Percentiles rank a stretch among this genome's conserved stretches.
These are phyloP conservation scores for Venturia asperata DNA, from an alignment of 2,329 filamentous ascomycete species.

Conservation along the genomic window DNA sequence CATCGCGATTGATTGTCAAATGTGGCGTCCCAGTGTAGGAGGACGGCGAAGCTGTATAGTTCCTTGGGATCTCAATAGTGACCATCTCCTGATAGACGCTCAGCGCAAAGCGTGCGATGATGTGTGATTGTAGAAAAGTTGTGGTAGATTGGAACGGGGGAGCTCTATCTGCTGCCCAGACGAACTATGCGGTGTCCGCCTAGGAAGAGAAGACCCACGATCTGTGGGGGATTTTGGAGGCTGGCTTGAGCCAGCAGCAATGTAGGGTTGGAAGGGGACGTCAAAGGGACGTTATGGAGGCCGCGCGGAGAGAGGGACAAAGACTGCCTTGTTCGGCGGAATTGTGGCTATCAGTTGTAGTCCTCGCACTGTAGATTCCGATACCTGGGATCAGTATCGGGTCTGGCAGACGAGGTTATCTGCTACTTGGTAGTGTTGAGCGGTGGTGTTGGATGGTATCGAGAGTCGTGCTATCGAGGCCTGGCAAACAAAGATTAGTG, in stretches of 20 bases:
- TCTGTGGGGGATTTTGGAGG: constrained; percentile 53
- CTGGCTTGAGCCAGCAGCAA: constrained; percentile 86
- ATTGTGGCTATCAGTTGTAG: constrained; percentile 64
- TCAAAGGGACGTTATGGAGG: constrained; percentile 81
- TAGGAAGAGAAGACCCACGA: constrained; percentile 95
- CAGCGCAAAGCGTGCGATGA: not conserved
- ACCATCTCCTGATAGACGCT: constrained; percentile 60
- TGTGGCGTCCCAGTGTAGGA: constrained; percentile 72
- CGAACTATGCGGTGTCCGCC: constrained; percentile 88
- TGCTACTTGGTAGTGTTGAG: constrained; percentile 39
- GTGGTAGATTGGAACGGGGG: constrained; percentile 27
- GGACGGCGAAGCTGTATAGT: constrained; percentile 77
- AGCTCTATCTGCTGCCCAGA: constrained; percentile 98
- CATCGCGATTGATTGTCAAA: constrained; percentile 94
- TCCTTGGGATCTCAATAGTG: constrained; percentile 68
- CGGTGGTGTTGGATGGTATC: constrained; percentile 26
- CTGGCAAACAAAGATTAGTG: constrained; percentile 31
- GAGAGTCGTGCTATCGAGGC: constrained; percentile 59
- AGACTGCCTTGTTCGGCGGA: constrained; percentile 76
- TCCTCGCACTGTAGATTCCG: constrained; percentile 67
- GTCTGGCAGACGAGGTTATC: constrained; percentile 69
- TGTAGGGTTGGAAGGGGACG: constrained; percentile 38
- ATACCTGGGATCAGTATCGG: constrained; percentile 80
- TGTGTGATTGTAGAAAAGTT: not conserved
- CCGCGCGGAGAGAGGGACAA: constrained; percentile 73